phyloP scores from a whole-genome alignment of 768 basidiomycete genomes.

The Trichaptum fuscoviolaceum region DNA sequence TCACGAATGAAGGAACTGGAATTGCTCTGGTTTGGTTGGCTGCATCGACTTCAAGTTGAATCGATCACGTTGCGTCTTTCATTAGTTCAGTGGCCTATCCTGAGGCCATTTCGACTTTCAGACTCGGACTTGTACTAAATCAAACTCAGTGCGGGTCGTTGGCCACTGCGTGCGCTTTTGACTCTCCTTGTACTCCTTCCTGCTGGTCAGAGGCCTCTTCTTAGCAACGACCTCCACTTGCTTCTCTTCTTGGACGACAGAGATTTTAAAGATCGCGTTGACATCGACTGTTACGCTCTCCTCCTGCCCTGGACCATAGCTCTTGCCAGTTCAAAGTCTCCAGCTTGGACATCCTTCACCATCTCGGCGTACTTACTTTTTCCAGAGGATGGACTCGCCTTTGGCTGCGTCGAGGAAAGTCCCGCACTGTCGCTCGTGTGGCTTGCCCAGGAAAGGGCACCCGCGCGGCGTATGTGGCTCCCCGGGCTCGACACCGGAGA shows the following conservation, averaged over 20 bases:
- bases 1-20: background rate
- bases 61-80: background rate
- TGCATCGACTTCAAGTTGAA: background rate
- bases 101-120: background rate
- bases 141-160: background rate
- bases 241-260: background rate
- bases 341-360: background rate
- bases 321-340: background rate
- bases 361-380: background rate
- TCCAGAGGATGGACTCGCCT: background rate
- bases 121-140: background rate
- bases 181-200: background rate
- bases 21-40: background rate
- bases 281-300: background rate
- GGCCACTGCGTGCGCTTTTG: background rate
- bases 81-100: background rate
- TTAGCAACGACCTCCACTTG: background rate
- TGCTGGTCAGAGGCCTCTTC: background rate
- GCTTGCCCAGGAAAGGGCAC: slow-evolving; percentile 5
- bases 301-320: background rate
- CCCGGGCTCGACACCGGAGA: background rate
- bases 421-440: slow-evolving; percentile 5
- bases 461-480: slow-evolving; percentile 2
- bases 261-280: background rate
- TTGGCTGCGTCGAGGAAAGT: background rate